Evolutionary conservation across 2,329 filamentous ascomycete species (phyloP).

Genomic region (Diaporthe aspalathi): DNA sequence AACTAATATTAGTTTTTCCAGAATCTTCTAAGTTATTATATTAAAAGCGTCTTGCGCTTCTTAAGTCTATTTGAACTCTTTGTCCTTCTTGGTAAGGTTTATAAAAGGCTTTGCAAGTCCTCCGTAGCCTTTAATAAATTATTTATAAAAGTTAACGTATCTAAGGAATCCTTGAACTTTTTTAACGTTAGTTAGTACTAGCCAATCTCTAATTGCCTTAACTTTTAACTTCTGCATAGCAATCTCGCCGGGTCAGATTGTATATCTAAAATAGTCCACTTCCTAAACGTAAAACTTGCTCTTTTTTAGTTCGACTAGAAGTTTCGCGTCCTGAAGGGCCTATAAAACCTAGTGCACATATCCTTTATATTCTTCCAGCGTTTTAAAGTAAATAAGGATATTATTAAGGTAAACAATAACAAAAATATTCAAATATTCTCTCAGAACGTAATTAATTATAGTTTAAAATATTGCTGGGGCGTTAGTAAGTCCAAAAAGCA

Average conservation of each 20-base stretch:
- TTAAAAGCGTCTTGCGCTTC: neutral
- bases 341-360: neutral
- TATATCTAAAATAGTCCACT: neutral
- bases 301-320: neutral
- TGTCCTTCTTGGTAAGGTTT: neutral
- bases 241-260: neutral
- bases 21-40: neutral
- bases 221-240: neutral
- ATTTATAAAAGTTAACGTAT: no score
- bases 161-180: no score
- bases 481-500: neutral
- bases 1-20: neutral
- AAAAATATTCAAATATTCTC: neutral
- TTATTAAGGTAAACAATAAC: neutral
- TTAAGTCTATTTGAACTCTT: neutral
- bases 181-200: no score
- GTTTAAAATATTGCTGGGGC: no score
- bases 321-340: neutral
- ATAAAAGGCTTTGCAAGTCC: neutral
- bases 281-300: neutral
- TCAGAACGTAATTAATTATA: neutral
- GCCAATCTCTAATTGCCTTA: no score
- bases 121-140: conserved; percentile 10
- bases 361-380: accelerated
- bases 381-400: neutral